phyloP scores from a whole-genome alignment of 106 monocot genomes.

The Dioscorea zingiberensis region DNA sequence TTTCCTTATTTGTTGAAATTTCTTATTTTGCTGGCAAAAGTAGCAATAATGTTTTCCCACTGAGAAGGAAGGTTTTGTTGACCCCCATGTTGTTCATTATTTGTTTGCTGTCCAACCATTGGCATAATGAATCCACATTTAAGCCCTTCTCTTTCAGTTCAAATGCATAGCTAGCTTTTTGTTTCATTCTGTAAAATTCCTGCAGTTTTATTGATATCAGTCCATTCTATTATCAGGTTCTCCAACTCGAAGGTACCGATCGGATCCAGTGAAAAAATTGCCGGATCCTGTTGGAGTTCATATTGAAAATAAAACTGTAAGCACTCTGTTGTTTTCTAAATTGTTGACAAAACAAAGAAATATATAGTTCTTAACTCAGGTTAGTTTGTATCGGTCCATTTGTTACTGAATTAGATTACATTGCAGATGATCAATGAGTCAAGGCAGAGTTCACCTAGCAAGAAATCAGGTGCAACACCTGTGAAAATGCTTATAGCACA shows the following conservation, averaged over 20 bases:
- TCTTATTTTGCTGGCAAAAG: neutral
- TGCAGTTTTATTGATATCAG: neutral
- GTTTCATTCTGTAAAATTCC: no score
- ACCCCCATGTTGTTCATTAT: no score
- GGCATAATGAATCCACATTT: no score
- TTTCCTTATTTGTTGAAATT: neutral
- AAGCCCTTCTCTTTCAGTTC: no score
- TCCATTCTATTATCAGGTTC: slow-evolving; percentile 19
- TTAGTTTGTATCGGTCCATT: no score
- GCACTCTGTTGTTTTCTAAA: neutral
- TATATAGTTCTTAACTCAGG: no score
- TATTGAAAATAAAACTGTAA: slow-evolving; percentile 35
- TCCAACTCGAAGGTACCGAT: slow-evolving; percentile 20
- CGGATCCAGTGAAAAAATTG: slow-evolving; percentile 27
- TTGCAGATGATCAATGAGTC: slow-evolving; percentile 36
- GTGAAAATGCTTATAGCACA: slow-evolving; percentile 85
- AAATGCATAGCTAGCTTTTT: no score
- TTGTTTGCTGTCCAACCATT: no score
- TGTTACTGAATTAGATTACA: neutral
- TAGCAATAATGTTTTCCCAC: neutral
- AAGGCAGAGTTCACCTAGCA: slow-evolving; percentile 30
- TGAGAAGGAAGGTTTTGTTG: neutral
- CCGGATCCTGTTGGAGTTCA: slow-evolving; percentile 14
- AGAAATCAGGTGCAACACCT: slow-evolving; percentile 49
- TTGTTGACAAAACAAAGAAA: neutral